Percentiles rank a stretch among this genome's conserved stretches.
These are phyloP conservation scores for Coprinellus micaceus DNA, from an alignment of 768 basidiomycete genomes.

Conservation along the genomic window DNA sequence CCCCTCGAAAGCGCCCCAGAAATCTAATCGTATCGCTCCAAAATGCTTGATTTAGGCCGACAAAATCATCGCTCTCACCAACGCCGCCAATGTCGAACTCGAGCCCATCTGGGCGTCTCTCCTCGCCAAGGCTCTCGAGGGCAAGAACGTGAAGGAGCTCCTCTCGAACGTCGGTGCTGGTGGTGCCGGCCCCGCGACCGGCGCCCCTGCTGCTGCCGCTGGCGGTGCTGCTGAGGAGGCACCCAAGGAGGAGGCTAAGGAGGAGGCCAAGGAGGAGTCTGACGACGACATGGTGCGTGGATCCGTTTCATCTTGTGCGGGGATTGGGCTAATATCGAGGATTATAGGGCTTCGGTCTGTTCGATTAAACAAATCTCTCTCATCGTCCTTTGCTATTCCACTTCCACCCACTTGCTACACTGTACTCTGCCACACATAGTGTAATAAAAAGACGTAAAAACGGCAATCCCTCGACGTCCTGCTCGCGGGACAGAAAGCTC, in stretches of 20 bases:
- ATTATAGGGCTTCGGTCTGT: conserved; percentile 87
- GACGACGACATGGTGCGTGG: conserved; percentile 83
- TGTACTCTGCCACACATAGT: conserved; percentile 14
- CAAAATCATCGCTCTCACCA: conserved; percentile 84
- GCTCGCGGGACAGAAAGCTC: no score
- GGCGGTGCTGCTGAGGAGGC: conserved; percentile 67
- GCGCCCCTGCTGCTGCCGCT: conserved; percentile 52
- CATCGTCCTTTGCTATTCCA: background rate
- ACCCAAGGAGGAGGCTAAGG: conserved; percentile 75
- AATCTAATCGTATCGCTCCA: conserved; percentile 3
- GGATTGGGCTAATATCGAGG: background rate
- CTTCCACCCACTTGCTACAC: conserved; percentile 11
- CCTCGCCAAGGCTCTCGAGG: conserved; percentile 96
- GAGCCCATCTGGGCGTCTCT: conserved; percentile 98
- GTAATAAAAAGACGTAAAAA: conserved; percentile 15
- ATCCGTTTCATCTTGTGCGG: background rate
- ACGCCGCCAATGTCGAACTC: conserved; percentile 78
- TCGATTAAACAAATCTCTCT: conserved; percentile 58
- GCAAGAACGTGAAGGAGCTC: conserved; percentile 95
- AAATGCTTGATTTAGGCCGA: conserved; percentile 59
- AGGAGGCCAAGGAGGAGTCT: conserved; percentile 85
- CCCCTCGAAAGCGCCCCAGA: conserved; percentile 4
- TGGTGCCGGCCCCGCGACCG: conserved; percentile 78
- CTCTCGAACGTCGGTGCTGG: conserved; percentile 93
- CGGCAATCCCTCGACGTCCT: conserved; percentile 5